phyloP scores from a whole-genome alignment of 108 stramenopile species.

The Nitzschia sp. region DNA sequence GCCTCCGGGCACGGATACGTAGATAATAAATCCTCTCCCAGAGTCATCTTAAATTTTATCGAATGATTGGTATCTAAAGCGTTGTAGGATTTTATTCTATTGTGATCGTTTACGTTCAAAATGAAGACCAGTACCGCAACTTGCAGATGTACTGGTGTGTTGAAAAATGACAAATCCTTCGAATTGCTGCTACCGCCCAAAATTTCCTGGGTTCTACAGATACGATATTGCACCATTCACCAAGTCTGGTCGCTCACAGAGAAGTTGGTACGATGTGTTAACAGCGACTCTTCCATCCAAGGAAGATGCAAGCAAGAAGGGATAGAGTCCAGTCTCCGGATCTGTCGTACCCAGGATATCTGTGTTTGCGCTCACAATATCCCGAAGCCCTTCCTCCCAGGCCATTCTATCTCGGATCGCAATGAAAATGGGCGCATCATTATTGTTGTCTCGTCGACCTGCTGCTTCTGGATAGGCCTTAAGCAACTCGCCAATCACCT shows the following conservation, averaged over 20 bases:
- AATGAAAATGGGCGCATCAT: constrained; percentile 37
- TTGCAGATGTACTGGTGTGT: too few relatives aligned
- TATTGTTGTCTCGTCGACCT: constrained; percentile 20
- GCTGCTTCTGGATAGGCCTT: constrained; percentile 37
- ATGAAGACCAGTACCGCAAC: too few relatives aligned
- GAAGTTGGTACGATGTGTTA: constrained; percentile 33
- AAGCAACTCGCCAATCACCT: constrained; percentile 28
- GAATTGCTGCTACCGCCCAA: too few relatives aligned
- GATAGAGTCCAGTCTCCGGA: constrained; percentile 34
- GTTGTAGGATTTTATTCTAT: too few relatives aligned
- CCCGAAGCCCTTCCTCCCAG: constrained; percentile 42
- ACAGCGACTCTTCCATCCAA: constrained; percentile 40
- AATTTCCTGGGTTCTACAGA: too few relatives aligned
- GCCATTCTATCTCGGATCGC: constrained; percentile 42
- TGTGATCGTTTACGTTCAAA: too few relatives aligned
- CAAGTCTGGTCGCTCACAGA: constrained; percentile 31
- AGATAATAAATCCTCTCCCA: too few relatives aligned
- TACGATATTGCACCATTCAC: constrained; percentile 14
- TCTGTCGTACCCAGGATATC: constrained; percentile 27
- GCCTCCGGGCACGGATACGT: too few relatives aligned
- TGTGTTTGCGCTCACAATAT: constrained; percentile 24
- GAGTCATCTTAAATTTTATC: too few relatives aligned
- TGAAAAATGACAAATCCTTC: too few relatives aligned
- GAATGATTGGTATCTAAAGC: too few relatives aligned
- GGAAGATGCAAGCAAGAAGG: constrained; percentile 44